These are phyloP conservation scores for Hamigera avellanea DNA, from an alignment of 495 filamentous ascomycete species.

Conservation along the genomic window DNA sequence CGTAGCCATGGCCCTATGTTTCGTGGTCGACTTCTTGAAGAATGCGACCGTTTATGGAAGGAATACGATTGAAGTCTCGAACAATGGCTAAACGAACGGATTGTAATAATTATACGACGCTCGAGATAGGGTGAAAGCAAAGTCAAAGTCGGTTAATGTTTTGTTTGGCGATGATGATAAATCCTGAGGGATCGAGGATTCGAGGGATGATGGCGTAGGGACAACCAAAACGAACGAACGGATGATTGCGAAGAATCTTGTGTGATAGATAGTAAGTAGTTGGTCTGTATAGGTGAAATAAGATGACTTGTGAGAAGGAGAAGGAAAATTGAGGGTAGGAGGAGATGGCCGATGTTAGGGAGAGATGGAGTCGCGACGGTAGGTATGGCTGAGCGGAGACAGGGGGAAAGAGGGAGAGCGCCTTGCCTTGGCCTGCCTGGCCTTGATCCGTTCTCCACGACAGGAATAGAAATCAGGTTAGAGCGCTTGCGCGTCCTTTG, in stretches of 20 bases:
- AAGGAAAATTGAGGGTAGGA: constrained; percentile 1
- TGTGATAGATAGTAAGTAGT: too few relatives aligned
- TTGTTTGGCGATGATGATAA: too few relatives aligned
- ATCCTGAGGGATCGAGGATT: too few relatives aligned
- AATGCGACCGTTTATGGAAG: neutral
- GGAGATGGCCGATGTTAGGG: neutral
- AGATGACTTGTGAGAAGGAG: too few relatives aligned
- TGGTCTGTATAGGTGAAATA: too few relatives aligned
- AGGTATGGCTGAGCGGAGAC: neutral
- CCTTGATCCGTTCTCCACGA: constrained; percentile 1
- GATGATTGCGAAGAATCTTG: too few relatives aligned
- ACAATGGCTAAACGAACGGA: constrained; percentile 1
- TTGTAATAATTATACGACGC: neutral
- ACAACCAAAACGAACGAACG: too few relatives aligned
- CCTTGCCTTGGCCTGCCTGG: too few relatives aligned
- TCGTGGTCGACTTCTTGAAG: neutral
- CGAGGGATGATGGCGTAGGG: too few relatives aligned
- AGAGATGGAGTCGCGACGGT: neutral
- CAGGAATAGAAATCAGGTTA: constrained; percentile 20
- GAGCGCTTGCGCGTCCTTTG: constrained; percentile 27
- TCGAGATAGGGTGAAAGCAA: too few relatives aligned
- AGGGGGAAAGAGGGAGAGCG: constrained; percentile 4
- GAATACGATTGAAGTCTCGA: neutral
- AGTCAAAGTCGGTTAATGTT: too few relatives aligned
- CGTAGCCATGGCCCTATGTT: constrained; percentile 25